Evolutionary conservation across 768 basidiomycete genomes (phyloP).

Genomic region (Rhizopogon vulgaris): DNA sequence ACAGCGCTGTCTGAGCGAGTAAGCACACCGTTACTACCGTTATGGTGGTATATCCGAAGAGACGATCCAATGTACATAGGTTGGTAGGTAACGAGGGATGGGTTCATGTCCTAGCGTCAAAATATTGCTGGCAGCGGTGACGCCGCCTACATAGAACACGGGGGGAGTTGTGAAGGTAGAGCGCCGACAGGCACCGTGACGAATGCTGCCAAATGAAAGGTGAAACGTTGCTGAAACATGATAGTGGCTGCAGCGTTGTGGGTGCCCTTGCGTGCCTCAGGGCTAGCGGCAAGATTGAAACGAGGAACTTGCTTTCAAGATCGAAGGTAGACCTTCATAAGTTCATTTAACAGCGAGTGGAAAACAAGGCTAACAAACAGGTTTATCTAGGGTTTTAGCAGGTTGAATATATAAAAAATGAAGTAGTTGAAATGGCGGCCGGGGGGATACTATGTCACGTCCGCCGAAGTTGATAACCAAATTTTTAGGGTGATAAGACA

Average conservation of each 20-base stretch:
- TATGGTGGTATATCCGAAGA: too few species aligned
- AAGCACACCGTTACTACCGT: too few species aligned
- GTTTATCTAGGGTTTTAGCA: constrained; percentile 13
- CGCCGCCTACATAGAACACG: background rate
- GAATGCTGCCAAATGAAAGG: constrained; percentile 6
- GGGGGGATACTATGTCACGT: constrained; percentile 8
- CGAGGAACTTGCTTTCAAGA: background rate
- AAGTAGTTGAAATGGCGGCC: constrained; percentile 15
- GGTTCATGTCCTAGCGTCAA: background rate
- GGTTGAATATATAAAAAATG: constrained; percentile 18
- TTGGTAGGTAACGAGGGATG: background rate
- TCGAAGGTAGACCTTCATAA: background rate
- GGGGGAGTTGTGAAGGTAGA: background rate
- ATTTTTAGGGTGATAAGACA: constrained; percentile 1
- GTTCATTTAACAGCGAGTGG: background rate
- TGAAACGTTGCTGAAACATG: constrained; percentile 4
- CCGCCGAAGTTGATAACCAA: constrained; percentile 7
- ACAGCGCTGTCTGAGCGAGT: background rate
- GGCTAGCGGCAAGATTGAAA: constrained; percentile 1
- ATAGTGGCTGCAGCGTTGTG: constrained; percentile 7
- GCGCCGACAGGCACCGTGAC: constrained; percentile 7
- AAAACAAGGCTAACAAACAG: constrained; percentile 8
- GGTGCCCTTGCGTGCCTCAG: constrained; percentile 8
- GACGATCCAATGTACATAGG: background rate
- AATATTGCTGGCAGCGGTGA: background rate